Base-by-base conservation (phyloP, 75 land plant genomes). In the Cryptomeria japonica region DNA sequence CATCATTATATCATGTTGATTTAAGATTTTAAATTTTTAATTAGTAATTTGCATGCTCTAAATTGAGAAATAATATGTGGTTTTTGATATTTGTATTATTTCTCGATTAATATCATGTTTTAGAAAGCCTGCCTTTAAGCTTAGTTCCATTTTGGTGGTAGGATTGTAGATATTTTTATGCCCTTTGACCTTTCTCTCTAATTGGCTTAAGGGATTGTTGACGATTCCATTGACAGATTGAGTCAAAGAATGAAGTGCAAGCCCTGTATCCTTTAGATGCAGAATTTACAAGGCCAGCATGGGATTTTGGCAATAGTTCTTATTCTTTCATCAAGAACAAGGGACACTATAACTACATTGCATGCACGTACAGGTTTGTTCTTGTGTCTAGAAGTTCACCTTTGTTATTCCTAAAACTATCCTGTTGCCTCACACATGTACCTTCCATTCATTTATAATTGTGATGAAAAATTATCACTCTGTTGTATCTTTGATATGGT, bases 241-340 rank as follows among this genome's bases (percentile, higher is more conserved):
- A 93, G 88, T 84, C 90, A 19, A 91, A 87, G n/a, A 95, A 93
- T 90, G 89, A 93, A 82, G 91, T 95, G 42, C 77, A 88, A 34
- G 75, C 96, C 39, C 78, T 97, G 58, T 92, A 93, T 87, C 89
- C 96, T 9, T 85, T 98, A 91, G 92, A 95, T 85, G 99, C 99
- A 80, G 99, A 98, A 79, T 98, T 98, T 90, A 76, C 98, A 84
- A 93, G 94, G 77, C 99, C 99, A 16, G 86, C 94, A 83, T 98
- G 99, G 99, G 93, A 93, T 72, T 96, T 98, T 94, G 99, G 99
- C 44, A 90, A 90, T 58, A 93, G 90, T 84, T 94, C 98, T 41
- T 98, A 94, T 92, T 97, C 92, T 42, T 93, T 98, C 84, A 31
- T 95, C 51, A 32, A 31, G 76, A 78, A 39, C 46, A 32, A 86